Conservation (phyloP, 805 yeast species). For the Candida vaughaniae region DNA sequence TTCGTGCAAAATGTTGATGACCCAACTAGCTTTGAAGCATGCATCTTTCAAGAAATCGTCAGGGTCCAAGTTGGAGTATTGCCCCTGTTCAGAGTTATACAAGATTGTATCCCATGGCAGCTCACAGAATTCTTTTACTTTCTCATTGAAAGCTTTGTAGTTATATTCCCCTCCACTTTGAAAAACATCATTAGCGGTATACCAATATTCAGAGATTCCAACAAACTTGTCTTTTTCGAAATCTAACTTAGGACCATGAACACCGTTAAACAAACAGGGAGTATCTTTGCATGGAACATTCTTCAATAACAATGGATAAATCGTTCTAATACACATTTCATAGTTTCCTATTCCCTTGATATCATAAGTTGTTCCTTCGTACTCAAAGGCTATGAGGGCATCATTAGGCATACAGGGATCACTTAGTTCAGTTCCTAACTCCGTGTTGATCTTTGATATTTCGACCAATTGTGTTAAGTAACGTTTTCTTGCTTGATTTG, state of each 20-base stretch:
- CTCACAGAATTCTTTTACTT: conserved; percentile 72
- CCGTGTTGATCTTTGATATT: conserved; percentile 20
- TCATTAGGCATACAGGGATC: conserved; percentile 86
- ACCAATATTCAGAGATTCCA: conserved; percentile 97
- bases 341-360: conserved; percentile 79
- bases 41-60: conserved; percentile 59
- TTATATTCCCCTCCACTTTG: conserved; percentile 87
- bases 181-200: conserved; percentile 90
- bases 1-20: conserved; percentile 81
- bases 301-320: conserved; percentile 75
- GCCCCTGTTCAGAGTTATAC: conserved; percentile 51
- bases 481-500: conserved; percentile 84
- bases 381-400: conserved; percentile 46
- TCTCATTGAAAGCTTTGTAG: conserved; percentile 62
- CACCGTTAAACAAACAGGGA: conserved; percentile 93
- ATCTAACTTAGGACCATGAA: conserved; percentile 88
- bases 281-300: conserved; percentile 80
- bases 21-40: conserved; percentile 96
- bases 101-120: conserved; percentile 64
- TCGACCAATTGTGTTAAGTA: conserved; percentile 57
- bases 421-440: conserved; percentile 25
- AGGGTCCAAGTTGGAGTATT: conserved; percentile 56
- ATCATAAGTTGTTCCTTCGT: conserved; percentile 46
- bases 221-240: conserved; percentile 78
- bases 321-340: conserved; percentile 64